phyloP scores from a whole-genome alignment of 176 grass and related monocot species.

The Musa troglodytarum region DNA sequence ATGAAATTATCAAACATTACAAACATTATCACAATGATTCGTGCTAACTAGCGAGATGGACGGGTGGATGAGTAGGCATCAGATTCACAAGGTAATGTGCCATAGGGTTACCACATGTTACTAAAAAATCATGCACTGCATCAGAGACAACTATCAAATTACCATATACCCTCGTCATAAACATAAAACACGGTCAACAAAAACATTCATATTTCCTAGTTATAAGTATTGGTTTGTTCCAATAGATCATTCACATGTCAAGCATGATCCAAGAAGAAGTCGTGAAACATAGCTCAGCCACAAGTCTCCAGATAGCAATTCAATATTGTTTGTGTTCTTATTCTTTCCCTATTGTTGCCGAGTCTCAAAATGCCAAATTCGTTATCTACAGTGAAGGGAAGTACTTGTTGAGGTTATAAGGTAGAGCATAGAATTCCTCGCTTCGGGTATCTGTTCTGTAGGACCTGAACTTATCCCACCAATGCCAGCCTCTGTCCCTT shows the following conservation, averaged over 20 bases:
- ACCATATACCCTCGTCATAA: no score
- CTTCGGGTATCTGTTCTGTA: slow-evolving; percentile 48
- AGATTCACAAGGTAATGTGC: no score
- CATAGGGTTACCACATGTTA: no score
- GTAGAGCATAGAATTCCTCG: slow-evolving; percentile 85
- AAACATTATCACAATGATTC: no score
- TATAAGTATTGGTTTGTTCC: neutral
- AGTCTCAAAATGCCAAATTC: neutral
- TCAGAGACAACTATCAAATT: no score
- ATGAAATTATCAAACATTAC: no score
- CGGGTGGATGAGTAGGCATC: no score
- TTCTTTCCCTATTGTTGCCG: neutral
- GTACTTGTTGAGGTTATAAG: slow-evolving; percentile 76
- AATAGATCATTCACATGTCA: neutral
- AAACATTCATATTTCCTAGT: neutral
- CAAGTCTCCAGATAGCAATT: no score
- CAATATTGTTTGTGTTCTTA: neutral
- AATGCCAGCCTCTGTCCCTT: slow-evolving; percentile 70
- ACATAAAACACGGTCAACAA: no score
- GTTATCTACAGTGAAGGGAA: slow-evolving; percentile 63
- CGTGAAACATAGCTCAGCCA: neutral
- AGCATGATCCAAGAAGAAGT: neutral
- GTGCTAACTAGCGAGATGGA: no score
- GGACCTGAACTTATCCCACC: slow-evolving; percentile 73
- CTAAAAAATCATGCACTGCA: no score